A percentile compares a stretch with the other conserved stretches of the same genome.
Evolutionary conservation across 495 filamentous ascomycete species (phyloP).

Genomic region (Aspergillus haitiensis): DNA sequence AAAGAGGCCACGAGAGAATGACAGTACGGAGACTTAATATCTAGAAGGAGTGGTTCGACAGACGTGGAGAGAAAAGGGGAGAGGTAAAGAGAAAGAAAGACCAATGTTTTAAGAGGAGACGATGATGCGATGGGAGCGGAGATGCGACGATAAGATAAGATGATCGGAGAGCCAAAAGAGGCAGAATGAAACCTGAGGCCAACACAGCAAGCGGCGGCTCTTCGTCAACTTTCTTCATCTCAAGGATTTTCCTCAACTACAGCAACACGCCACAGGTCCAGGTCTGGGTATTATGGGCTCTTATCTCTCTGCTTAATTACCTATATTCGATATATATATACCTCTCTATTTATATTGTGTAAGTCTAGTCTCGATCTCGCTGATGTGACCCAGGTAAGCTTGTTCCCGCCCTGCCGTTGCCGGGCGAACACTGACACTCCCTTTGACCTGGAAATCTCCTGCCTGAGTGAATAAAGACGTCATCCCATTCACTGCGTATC

Average conservation of each 20-base stretch:
- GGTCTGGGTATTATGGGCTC: neutral
- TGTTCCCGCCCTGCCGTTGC: constrained; percentile 14
- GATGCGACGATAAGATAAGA: constrained; percentile 51
- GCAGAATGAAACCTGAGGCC: constrained; percentile 23
- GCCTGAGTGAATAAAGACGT: constrained; percentile 17
- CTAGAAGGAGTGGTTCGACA: too few species aligned
- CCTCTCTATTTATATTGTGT: constrained; percentile 14
- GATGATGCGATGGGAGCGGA: constrained; percentile 32
- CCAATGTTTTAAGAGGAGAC: constrained; percentile 7
- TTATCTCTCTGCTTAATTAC: neutral
- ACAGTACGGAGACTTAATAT: neutral
- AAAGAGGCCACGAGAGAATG: neutral
- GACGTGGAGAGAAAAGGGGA: neutral
- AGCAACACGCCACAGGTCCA: constrained; percentile 6
- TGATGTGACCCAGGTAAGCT: constrained; percentile 26
- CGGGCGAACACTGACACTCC: constrained; percentile 25
- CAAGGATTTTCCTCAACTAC: constrained; percentile 11
- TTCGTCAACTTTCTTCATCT: constrained; percentile 17
- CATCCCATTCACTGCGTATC: constrained; percentile 14
- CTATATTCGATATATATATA: neutral
- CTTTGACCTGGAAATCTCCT: constrained; percentile 15
- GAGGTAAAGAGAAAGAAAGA: constrained; percentile 12
- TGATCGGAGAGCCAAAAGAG: constrained; percentile 23
- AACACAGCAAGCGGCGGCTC: constrained; percentile 19
- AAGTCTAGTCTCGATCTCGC: neutral